Evolutionary conservation across 1,139 yeast genomes (phyloP).

Genomic region (Candida gigantensis): DNA sequence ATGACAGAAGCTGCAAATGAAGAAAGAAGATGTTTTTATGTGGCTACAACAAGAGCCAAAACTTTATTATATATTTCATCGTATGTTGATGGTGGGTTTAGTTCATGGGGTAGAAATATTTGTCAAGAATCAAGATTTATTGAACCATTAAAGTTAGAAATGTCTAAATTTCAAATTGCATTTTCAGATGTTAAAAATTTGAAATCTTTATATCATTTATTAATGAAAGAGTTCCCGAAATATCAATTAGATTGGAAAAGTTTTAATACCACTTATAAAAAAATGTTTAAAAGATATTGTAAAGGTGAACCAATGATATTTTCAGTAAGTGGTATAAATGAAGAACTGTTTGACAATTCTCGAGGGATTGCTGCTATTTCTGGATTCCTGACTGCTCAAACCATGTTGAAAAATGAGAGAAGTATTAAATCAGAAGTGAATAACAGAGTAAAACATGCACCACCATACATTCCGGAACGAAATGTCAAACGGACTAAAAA

Average conservation of each 20-base stretch:
- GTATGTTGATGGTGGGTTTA: conserved; percentile 27
- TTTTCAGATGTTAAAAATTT: conserved; percentile 20
- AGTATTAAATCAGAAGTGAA: not conserved
- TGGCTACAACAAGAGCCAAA: conserved; percentile 85
- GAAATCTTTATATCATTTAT: conserved; percentile 19
- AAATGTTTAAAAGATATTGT: conserved; percentile 15
- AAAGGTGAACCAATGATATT: conserved; percentile 13
- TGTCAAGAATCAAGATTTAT: conserved; percentile 35
- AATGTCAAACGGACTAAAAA: too few species aligned
- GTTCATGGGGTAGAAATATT: conserved; percentile 25
- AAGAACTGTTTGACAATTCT: not conserved
- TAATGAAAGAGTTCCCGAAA: conserved; percentile 13
- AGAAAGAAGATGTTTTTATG: conserved; percentile 83
- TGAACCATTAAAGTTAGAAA: conserved; percentile 5
- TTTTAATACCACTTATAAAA: conserved; percentile 49
- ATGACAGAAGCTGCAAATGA: conserved; percentile 51
- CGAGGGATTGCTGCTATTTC: not conserved
- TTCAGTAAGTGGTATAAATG: not conserved
- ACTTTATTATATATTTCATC: conserved; percentile 37
- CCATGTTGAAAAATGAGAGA: not conserved
- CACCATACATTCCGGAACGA: too few species aligned
- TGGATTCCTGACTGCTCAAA: conserved; percentile 1
- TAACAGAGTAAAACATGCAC: too few species aligned
- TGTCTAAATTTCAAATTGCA: conserved; percentile 18
- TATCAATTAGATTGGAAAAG: conserved; percentile 61